phyloP scores from a whole-genome alignment of 805 yeast genomes.

The Candida koratica region DNA sequence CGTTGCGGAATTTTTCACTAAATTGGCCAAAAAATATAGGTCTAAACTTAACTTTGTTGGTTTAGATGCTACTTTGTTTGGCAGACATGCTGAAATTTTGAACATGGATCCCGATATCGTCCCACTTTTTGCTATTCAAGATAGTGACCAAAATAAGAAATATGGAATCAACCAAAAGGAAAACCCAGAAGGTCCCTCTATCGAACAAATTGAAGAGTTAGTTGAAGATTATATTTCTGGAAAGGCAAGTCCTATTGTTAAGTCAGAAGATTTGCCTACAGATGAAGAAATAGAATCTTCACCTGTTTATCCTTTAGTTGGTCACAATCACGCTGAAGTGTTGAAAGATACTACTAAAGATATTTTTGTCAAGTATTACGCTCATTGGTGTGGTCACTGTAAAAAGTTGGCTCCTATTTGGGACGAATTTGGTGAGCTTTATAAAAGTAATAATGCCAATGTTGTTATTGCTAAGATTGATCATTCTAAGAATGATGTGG shows the following conservation, averaged over 20 bases:
- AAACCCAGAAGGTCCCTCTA: conserved; percentile 40
- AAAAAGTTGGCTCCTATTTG: conserved; percentile 84
- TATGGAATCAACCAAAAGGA: conserved; percentile 67
- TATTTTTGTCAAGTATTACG: conserved; percentile 85
- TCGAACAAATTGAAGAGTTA: conserved; percentile 53
- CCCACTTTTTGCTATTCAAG: conserved; percentile 89
- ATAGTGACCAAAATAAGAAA: conserved; percentile 62
- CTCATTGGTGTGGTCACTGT: conserved; percentile 98
- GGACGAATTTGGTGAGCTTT: conserved; percentile 79
- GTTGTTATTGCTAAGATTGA: conserved; percentile 83
- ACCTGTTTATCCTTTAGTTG: conserved; percentile 74
- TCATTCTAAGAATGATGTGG: conserved; percentile 86
- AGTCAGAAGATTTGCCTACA: conserved; percentile 84
- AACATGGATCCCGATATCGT: conserved; percentile 75
- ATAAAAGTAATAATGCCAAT: conserved; percentile 32
- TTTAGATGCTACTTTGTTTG: conserved; percentile 74
- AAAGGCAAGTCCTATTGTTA: conserved; percentile 64
- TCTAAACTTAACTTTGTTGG: conserved; percentile 86
- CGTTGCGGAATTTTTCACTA: conserved; percentile 48
- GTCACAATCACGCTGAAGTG: conserved; percentile 71
- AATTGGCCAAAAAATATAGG: conserved; percentile 69
- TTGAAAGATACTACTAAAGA: conserved; percentile 57
- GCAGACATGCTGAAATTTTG: conserved; percentile 82
- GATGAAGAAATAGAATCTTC: conserved; percentile 57
- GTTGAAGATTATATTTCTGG: conserved; percentile 63